Percentiles rank a stretch among this genome's conserved stretches.
Conservation (phyloP, 208 protist species). For the Wallacemonas rigidus region DNA sequence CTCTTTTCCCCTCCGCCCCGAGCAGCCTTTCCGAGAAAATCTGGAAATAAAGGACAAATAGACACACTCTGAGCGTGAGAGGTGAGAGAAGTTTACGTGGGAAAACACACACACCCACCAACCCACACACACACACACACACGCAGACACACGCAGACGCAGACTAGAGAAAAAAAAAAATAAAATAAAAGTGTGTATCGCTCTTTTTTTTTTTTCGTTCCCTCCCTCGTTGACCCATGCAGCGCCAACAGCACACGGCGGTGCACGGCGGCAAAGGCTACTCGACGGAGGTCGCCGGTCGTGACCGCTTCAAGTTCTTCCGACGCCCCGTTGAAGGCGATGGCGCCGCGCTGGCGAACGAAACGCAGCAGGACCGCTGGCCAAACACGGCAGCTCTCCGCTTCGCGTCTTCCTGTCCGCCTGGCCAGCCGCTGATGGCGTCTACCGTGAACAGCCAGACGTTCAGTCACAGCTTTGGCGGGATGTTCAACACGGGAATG, state of each 20-base stretch:
- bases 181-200: no score
- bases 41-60: no score
- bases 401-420: slow-evolving; percentile 33
- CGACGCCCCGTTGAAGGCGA: slow-evolving; percentile 71
- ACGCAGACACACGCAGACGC: no score
- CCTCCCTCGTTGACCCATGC: slow-evolving; percentile 17
- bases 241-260: slow-evolving; percentile 27
- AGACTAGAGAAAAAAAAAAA: no score
- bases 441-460: slow-evolving; percentile 18
- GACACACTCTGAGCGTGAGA: no score
- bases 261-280: slow-evolving; percentile 60
- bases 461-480: slow-evolving; percentile 16
- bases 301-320: slow-evolving; percentile 90
- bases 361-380: slow-evolving; percentile 1
- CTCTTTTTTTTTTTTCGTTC: slow-evolving; percentile 4
- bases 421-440: slow-evolving; percentile 6
- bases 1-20: background rate
- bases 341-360: slow-evolving; percentile 23
- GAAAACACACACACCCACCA: background rate
- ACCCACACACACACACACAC: no score
- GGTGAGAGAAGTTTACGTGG: no score
- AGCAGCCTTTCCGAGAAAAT: no score
- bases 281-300: slow-evolving; percentile 76
- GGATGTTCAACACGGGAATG: background rate
- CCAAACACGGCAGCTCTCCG: slow-evolving; percentile 23